Evolutionary conservation across 768 basidiomycete genomes (phyloP).

Genomic region (Lactifluus piperatus): DNA sequence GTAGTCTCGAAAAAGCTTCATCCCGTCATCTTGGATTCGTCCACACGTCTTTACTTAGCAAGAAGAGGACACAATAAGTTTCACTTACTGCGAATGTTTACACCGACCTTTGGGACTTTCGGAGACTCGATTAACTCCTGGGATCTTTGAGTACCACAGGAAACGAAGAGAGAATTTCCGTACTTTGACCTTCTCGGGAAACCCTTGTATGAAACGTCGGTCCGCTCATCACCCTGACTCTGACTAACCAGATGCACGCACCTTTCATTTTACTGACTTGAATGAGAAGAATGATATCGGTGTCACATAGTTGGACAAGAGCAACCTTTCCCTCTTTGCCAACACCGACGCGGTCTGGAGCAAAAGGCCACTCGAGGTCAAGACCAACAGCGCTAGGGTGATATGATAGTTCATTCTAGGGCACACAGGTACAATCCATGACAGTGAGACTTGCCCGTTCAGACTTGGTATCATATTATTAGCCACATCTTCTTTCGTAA

Average conservation of each 20-base stretch:
- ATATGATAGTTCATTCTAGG: not conserved
- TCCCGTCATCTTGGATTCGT: slow-evolving; percentile 34
- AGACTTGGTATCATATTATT: slow-evolving; percentile 32
- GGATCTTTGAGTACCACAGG: not conserved
- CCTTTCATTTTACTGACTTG: slow-evolving; percentile 42
- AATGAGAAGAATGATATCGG: slow-evolving; percentile 35
- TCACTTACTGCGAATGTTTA: slow-evolving; percentile 40
- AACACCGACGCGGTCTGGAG: slow-evolving; percentile 24
- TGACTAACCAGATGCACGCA: slow-evolving; percentile 20
- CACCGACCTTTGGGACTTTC: slow-evolving; percentile 36
- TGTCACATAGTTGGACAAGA: slow-evolving; percentile 39
- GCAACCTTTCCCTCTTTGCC: slow-evolving; percentile 31
- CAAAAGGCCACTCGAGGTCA: slow-evolving; percentile 43
- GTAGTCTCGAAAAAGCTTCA: slow-evolving; percentile 40
- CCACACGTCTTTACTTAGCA: not conserved
- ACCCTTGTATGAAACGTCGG: slow-evolving; percentile 26
- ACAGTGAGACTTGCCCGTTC: slow-evolving; percentile 28
- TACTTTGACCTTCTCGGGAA: slow-evolving; percentile 37
- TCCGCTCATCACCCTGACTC: not conserved
- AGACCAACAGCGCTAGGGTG: slow-evolving; percentile 37
- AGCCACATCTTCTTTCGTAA: slow-evolving; percentile 34
- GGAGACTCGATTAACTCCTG: slow-evolving; percentile 40
- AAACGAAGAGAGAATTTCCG: not conserved
- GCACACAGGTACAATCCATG: not conserved
- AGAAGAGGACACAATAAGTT: not conserved